phyloP scores from a whole-genome alignment of 495 filamentous ascomycete species.

The Aspergillus ostianus region DNA sequence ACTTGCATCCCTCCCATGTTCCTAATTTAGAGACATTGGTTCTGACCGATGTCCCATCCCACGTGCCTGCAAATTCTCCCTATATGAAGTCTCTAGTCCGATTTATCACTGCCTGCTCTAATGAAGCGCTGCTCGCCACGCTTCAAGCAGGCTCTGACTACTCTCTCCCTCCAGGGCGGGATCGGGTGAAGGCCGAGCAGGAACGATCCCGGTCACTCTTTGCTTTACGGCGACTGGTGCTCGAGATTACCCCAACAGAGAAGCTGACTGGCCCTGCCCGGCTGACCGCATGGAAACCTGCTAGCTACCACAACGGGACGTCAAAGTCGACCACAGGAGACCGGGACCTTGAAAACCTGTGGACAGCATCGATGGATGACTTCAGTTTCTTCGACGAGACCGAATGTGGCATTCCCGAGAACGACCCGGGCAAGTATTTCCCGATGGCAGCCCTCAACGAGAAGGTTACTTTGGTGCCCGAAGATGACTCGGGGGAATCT shows the following conservation, averaged over 20 bases:
- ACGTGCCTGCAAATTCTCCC: slow-evolving; percentile 42
- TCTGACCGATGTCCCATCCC: slow-evolving; percentile 59
- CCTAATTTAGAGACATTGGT: slow-evolving; percentile 56
- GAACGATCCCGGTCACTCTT: slow-evolving; percentile 51
- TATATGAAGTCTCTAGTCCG: slow-evolving; percentile 48
- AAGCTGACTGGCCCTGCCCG: slow-evolving; percentile 11
- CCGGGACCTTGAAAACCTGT: slow-evolving; percentile 58
- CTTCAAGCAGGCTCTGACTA: slow-evolving; percentile 53
- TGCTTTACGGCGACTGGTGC: slow-evolving; percentile 52
- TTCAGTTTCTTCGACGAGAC: slow-evolving; percentile 67
- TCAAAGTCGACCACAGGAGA: slow-evolving; percentile 60
- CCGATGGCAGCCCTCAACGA: slow-evolving; percentile 46
- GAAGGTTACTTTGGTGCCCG: slow-evolving; percentile 38
- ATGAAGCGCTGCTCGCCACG: slow-evolving; percentile 54
- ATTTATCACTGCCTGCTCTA: slow-evolving; percentile 60
- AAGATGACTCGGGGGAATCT: slow-evolving; percentile 25
- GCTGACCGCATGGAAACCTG: slow-evolving; percentile 39
- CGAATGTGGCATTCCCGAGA: slow-evolving; percentile 53
- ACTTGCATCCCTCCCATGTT: slow-evolving; percentile 56
- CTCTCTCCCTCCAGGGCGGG: slow-evolving; percentile 48
- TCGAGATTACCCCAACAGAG: slow-evolving; percentile 52
- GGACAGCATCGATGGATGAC: slow-evolving; percentile 57
- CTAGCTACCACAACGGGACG: slow-evolving; percentile 32
- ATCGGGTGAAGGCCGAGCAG: slow-evolving; percentile 37
- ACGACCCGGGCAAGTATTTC: slow-evolving; percentile 41